Evolutionary conservation across 306 rosid genomes (phyloP).

Genomic region (Castanopsis chinensis): DNA sequence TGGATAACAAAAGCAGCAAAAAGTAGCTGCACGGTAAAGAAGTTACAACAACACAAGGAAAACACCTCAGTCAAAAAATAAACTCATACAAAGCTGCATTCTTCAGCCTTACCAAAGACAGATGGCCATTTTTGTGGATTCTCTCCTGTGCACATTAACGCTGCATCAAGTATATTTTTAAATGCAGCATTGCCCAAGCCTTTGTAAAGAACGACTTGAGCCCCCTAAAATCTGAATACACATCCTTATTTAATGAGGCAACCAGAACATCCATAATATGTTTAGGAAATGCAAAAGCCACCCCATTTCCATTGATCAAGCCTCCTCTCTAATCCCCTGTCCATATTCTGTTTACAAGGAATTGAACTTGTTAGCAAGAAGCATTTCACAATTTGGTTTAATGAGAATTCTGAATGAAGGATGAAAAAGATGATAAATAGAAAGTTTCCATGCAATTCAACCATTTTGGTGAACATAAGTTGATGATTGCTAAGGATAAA

Average conservation of each 20-base stretch:
- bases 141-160: conserved; percentile 19
- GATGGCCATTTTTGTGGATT: conserved; percentile 11
- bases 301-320: conserved; percentile 25
- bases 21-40: no score
- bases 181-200: conserved; percentile 19
- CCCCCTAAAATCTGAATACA: not conserved
- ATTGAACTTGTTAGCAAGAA: not conserved
- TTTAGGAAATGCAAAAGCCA: conserved; percentile 20
- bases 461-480: no score
- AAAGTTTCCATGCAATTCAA: no score
- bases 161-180: not conserved
- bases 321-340: conserved; percentile 21
- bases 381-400: no score
- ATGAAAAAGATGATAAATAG: no score
- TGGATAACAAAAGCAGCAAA: no score
- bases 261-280: conserved; percentile 24
- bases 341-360: conserved; percentile 22
- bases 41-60: no score
- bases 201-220: not conserved
- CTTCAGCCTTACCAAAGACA: conserved; percentile 15
- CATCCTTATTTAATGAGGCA: conserved; percentile 12
- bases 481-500: no score
- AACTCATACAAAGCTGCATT: not conserved
- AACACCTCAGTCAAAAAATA: no score
- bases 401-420: no score